A percentile compares a stretch with the other conserved stretches of the same genome.
phyloP scores from a whole-genome alignment of 1,284 basidiomycete species.

The Tilletia walkeri region DNA sequence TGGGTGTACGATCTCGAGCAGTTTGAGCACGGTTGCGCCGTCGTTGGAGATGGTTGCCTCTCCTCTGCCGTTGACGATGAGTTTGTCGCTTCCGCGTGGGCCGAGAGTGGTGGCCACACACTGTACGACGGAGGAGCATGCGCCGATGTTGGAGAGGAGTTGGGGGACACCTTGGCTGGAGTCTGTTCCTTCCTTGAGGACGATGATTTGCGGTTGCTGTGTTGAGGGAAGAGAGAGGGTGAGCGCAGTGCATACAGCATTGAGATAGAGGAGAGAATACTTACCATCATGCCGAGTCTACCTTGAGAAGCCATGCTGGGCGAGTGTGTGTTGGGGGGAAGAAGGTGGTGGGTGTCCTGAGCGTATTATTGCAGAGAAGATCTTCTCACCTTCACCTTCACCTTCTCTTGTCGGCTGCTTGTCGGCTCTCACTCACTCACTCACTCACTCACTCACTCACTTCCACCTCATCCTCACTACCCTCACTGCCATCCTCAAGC shows the following conservation, averaged over 20 bases:
- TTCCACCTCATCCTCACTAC: too few relatives aligned
- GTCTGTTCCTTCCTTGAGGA: constrained; percentile 75
- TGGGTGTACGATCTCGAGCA: constrained; percentile 95
- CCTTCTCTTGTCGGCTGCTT: constrained; percentile 5
- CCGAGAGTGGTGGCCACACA: constrained; percentile 81
- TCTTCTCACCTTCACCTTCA: constrained; percentile 12
- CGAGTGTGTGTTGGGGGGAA: not conserved
- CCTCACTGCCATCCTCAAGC: not conserved
- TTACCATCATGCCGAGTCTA: constrained; percentile 19
- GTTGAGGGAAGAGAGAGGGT: not conserved
- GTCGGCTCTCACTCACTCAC: not conserved
- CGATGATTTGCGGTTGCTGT: constrained; percentile 42
- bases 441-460: too few relatives aligned
- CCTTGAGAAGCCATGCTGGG: constrained; percentile 17
- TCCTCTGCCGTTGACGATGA: constrained; percentile 69
- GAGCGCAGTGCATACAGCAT: not conserved
- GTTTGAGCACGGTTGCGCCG: constrained; percentile 94
- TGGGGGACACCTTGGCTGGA: constrained; percentile 92
- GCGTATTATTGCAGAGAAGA: not conserved
- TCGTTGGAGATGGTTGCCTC: constrained; percentile 96
- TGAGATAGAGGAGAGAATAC: not conserved
- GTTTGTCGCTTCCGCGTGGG: constrained; percentile 97
- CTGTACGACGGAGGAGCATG: constrained; percentile 48
- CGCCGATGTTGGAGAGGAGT: constrained; percentile 85
- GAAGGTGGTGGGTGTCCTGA: not conserved